Evolutionary conservation across 225 moss, liverwort and hornwort species (phyloP).

Genomic region (Lunularia cruciata): DNA sequence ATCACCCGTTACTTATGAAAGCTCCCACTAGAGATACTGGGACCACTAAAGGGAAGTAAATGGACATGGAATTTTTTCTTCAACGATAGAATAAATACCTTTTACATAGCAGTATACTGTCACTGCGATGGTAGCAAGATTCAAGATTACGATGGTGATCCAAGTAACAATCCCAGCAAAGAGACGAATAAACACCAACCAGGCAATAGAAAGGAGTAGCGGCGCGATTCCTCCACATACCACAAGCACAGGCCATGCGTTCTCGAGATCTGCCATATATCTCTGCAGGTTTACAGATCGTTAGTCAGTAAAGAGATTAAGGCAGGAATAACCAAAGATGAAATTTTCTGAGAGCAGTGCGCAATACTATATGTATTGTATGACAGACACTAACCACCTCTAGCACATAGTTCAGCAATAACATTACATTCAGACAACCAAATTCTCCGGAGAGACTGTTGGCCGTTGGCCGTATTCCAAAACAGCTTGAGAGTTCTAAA

Average conservation of each 20-base stretch:
- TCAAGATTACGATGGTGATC: conserved; percentile 68
- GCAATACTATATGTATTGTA: no score
- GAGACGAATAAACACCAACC: conserved; percentile 66
- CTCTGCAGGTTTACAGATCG: conserved; percentile 53
- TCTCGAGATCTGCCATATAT: conserved; percentile 81
- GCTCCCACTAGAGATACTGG: no score
- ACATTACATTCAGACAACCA: no score
- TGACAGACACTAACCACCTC: no score
- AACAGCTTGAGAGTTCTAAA: no score
- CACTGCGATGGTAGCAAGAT: conserved; percentile 60
- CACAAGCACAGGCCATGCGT: conserved; percentile 90
- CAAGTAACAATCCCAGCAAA: conserved; percentile 86
- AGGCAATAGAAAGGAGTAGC: conserved; percentile 59
- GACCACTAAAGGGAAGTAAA: no score
- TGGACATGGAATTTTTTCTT: not conserved
- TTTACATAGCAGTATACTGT: conserved; percentile 89
- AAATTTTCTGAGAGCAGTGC: no score
- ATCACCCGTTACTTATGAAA: not conserved
- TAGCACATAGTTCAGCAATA: no score
- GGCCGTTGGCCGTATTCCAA: no score
- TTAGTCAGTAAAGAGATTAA: no score
- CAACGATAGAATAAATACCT: conserved; percentile 32
- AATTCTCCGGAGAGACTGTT: no score
- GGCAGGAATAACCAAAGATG: no score
- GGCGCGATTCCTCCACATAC: conserved; percentile 90